Percentiles rank a stretch among this genome's conserved stretches.
Evolutionary conservation across 116 monocot genomes (phyloP).

Genomic region (Cymodocea nodosa): DNA sequence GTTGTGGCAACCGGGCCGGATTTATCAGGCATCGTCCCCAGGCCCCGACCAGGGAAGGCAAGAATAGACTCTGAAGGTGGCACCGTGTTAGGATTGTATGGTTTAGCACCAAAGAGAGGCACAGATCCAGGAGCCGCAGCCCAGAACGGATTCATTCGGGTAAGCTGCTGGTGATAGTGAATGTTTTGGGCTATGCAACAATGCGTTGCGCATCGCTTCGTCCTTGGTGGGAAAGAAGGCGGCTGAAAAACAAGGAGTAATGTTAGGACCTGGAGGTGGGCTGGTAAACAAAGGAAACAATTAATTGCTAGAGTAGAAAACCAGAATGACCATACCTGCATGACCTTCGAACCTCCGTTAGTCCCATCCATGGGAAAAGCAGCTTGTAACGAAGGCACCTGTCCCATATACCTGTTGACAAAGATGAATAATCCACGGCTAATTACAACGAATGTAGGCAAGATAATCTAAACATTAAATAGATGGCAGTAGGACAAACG

Average conservation of each 20-base stretch:
- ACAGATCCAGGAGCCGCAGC: slow-evolving; percentile 23
- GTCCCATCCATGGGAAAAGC: slow-evolving; percentile 47
- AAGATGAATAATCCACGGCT: not conserved
- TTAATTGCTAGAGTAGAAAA: not conserved
- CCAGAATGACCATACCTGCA: slow-evolving; percentile 32
- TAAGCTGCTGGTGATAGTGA: slow-evolving; percentile 50
- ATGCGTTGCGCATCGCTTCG: slow-evolving; percentile 75
- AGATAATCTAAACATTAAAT: not conserved
- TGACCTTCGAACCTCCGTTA: slow-evolving; percentile 28
- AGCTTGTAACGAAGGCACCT: slow-evolving; percentile 44
- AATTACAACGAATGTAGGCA: not conserved
- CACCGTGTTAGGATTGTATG: slow-evolving; percentile 63
- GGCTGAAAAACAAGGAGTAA: slow-evolving; percentile 12
- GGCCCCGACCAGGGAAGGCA: slow-evolving; percentile 22
- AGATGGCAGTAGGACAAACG: slow-evolving; percentile 16
- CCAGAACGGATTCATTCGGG: slow-evolving; percentile 54
- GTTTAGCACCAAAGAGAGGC: slow-evolving; percentile 49
- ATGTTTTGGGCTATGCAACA: slow-evolving; percentile 82
- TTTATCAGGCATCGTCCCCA: slow-evolving; percentile 24
- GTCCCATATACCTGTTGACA: slow-evolving; percentile 61
- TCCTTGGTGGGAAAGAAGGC: slow-evolving; percentile 22
- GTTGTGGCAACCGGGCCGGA: slow-evolving; percentile 3
- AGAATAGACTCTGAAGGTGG: slow-evolving; percentile 43
- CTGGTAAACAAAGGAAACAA: not conserved
- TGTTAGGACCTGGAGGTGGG: too few species aligned